A percentile compares a stretch with the other conserved stretches of the same genome.
Evolutionary conservation across 1,284 basidiomycete genomes (phyloP).

Genomic region (Stygiomarasmius scandens): DNA sequence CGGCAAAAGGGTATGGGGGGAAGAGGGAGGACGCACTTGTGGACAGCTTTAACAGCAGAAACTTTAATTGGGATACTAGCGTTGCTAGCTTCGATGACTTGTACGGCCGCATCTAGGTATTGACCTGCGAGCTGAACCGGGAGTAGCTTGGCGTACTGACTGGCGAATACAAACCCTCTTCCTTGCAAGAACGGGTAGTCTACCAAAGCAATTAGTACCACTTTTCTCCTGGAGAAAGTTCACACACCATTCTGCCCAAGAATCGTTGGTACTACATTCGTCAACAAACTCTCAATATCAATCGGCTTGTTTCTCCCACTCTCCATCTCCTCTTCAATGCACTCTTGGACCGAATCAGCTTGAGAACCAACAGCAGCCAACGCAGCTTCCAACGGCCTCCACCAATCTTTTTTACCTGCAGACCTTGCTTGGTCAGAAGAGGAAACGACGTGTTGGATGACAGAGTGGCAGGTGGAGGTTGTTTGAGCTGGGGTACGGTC

Average conservation of each 20-base stretch:
- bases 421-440: constrained; percentile 59
- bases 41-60: constrained; percentile 89
- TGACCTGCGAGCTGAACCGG: constrained; percentile 74
- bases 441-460: constrained; percentile 57
- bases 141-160: constrained; percentile 81
- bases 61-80: constrained; percentile 87
- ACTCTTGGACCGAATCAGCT: constrained; percentile 73
- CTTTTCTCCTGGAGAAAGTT: not conserved
- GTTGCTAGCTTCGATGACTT: constrained; percentile 76
- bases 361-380: constrained; percentile 87
- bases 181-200: constrained; percentile 92
- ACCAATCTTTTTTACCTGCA: constrained; percentile 63
- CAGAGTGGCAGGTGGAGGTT: constrained; percentile 58
- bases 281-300: constrained; percentile 77
- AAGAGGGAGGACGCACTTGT: constrained; percentile 59
- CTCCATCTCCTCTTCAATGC: constrained; percentile 51
- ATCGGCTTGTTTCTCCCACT: constrained; percentile 67
- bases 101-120: constrained; percentile 86
- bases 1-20: constrained; percentile 2
- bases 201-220: constrained; percentile 28
- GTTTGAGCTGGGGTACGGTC: constrained; percentile 66
- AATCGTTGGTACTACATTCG: constrained; percentile 79
- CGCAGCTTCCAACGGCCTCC: constrained; percentile 86
- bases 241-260: constrained; percentile 64
- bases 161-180: constrained; percentile 92